Conservation (phyloP, 805 yeast species). For the Lachancea sp. region DNA sequence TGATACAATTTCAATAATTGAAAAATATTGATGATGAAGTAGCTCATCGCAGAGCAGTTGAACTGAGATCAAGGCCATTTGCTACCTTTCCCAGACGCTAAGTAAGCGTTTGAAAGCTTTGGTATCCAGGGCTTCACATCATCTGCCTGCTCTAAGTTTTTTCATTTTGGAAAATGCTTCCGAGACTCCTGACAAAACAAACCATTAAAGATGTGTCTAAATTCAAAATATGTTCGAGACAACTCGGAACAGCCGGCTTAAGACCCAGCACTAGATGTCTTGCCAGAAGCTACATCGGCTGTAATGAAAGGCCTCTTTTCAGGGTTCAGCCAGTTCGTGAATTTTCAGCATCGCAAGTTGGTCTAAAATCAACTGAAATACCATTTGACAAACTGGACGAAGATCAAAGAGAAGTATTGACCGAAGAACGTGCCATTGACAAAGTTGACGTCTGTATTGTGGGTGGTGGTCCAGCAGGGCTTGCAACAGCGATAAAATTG, state of each 20-base stretch:
- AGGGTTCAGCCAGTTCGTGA: background rate
- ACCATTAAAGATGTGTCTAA: background rate
- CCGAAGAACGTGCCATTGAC: conserved; percentile 72
- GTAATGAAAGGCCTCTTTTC: too few relatives aligned
- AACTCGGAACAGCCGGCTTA: background rate
- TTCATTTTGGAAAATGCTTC: background rate
- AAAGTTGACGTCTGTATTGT: conserved; percentile 91
- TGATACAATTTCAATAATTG: too few relatives aligned
- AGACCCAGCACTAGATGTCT: background rate
- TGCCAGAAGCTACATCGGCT: background rate
- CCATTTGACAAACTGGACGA: conserved; percentile 26
- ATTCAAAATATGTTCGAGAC: background rate
- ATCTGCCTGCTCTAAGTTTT: too few relatives aligned
- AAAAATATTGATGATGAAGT: too few relatives aligned
- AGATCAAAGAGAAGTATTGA: conserved; percentile 44
- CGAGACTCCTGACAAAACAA: background rate
- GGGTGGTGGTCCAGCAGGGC: conserved; percentile 97
- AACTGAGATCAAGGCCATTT: too few relatives aligned
- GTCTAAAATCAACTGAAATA: conserved; percentile 19
- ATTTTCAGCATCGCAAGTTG: background rate
- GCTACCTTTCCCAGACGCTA: too few relatives aligned
- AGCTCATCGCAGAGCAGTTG: too few relatives aligned
- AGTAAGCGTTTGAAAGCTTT: too few relatives aligned
- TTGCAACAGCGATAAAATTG: conserved; percentile 84
- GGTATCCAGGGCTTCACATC: too few relatives aligned